A percentile compares a stretch with the other conserved stretches of the same genome.
phyloP scores from a whole-genome alignment of 2,329 filamentous ascomycete species.

The Fusarium sarcochroum region DNA sequence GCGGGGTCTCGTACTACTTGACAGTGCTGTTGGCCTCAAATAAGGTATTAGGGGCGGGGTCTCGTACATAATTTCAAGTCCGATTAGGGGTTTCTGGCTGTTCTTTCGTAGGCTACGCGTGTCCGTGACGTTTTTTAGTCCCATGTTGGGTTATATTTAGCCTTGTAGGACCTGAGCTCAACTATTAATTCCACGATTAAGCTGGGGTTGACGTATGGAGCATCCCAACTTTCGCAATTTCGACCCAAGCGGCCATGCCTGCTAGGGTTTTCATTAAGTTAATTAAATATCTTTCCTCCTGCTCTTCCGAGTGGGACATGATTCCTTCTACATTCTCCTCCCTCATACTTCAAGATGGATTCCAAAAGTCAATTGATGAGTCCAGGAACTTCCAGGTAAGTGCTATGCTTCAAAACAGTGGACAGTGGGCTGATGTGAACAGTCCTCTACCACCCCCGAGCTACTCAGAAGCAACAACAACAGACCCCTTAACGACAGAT shows the following conservation, averaged over 20 bases:
- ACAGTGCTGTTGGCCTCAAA: no score
- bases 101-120: background rate
- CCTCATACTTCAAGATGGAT: background rate
- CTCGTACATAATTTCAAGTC: background rate
- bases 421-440: background rate
- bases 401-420: no score
- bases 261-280: background rate
- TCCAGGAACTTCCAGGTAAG: background rate
- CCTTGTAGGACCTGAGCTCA: no score
- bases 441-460: conserved; percentile 5
- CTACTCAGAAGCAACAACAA: conserved; percentile 4
- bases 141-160: no score
- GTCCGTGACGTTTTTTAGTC: background rate
- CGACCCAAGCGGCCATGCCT: no score
- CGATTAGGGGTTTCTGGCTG: background rate
- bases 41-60: background rate
- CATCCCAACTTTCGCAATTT: no score
- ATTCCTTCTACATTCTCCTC: background rate
- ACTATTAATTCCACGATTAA: no score
- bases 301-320: background rate
- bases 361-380: background rate
- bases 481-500: conserved; percentile 6
- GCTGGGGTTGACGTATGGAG: no score
- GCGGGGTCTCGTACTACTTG: background rate
- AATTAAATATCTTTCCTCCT: background rate